These are phyloP conservation scores for Hortiboletus flavorubellus DNA, from an alignment of 768 basidiomycete species.

Conservation along the genomic window DNA sequence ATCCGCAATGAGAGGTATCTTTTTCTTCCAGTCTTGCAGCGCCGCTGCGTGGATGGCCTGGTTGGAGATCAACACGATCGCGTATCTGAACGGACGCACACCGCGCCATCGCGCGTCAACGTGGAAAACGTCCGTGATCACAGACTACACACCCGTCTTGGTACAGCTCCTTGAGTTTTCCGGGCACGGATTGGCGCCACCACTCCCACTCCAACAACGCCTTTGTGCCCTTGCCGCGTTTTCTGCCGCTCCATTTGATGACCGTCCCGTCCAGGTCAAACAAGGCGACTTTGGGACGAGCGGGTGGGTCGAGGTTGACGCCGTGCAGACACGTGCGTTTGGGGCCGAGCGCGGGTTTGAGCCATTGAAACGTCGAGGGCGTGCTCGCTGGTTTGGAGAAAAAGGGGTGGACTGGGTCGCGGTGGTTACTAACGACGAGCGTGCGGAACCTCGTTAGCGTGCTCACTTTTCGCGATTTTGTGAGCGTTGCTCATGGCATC, in stretches of 20 bases:
- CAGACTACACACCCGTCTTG: slow-evolving; percentile 54
- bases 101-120: neutral
- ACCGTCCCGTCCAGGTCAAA: slow-evolving; percentile 90
- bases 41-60: slow-evolving; percentile 54
- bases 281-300: slow-evolving; percentile 60
- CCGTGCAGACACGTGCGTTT: slow-evolving; percentile 36
- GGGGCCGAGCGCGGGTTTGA: slow-evolving; percentile 35
- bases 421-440: neutral
- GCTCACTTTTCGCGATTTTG: slow-evolving; percentile 30
- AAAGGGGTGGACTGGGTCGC: slow-evolving; percentile 40
- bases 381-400: slow-evolving; percentile 32
- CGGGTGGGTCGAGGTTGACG: slow-evolving; percentile 30
- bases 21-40: slow-evolving; percentile 70
- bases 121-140: neutral
- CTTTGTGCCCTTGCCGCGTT: slow-evolving; percentile 34
- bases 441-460: neutral
- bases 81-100: slow-evolving; percentile 43
- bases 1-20: slow-evolving; percentile 64
- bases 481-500: slow-evolving; percentile 12
- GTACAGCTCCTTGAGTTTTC: slow-evolving; percentile 56
- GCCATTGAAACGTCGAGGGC: slow-evolving; percentile 25
- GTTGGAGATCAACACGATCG: slow-evolving; percentile 79
- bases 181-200: slow-evolving; percentile 67
- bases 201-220: slow-evolving; percentile 46
- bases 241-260: slow-evolving; percentile 47